Evolutionary conservation across 306 rosid species (phyloP).

Genomic region (Prunus salicina): DNA sequence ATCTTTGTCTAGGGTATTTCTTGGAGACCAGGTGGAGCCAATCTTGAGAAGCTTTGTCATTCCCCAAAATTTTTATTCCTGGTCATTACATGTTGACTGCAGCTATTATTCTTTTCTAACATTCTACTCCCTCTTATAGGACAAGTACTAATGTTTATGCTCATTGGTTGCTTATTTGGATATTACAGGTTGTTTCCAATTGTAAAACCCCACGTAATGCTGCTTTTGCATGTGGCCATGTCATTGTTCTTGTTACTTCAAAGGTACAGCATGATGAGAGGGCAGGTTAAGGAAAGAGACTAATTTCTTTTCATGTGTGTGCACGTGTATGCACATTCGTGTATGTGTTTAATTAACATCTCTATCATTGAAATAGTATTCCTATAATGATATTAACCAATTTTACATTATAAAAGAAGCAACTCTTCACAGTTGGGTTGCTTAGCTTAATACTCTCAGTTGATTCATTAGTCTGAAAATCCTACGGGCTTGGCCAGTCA

Average conservation of each 20-base stretch:
- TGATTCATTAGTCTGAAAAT: neutral
- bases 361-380: neutral
- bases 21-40: neutral
- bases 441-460: neutral
- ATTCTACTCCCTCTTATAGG: neutral
- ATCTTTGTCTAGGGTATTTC: neutral
- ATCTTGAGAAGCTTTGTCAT: neutral
- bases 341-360: neutral
- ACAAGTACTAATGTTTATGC: neutral
- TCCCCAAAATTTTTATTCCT: neutral
- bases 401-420: no score
- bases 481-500: neutral
- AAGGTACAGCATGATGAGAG: conserved; percentile 49
- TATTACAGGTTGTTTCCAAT: conserved; percentile 58
- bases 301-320: conserved; percentile 1
- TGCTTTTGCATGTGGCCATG: conserved; percentile 65
- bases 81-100: neutral
- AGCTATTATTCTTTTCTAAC: neutral
- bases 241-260: conserved; percentile 75
- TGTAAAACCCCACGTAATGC: conserved; percentile 47
- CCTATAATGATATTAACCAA: neutral
- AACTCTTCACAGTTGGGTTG: no score
- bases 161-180: conserved; percentile 7
- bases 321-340: neutral
- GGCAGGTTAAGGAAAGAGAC: neutral